Evolutionary conservation across 441 rosid species (phyloP), one percentile per base, ranked within the genome.

Genomic region (Kokia cookei): DNA sequence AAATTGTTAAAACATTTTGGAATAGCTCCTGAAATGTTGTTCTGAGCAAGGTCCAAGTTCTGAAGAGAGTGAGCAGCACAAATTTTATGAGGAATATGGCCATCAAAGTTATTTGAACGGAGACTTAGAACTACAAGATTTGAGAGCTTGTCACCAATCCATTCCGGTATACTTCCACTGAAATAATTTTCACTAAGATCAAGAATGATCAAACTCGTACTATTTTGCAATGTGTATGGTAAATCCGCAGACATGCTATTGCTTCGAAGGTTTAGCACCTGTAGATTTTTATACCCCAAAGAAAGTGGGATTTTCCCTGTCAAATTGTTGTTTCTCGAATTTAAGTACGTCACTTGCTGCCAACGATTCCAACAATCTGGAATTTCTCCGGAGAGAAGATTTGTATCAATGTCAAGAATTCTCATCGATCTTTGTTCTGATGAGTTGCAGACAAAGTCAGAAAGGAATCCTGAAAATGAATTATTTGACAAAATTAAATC

Each of bases 391-490:
- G 8, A 42, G 17, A 65, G n/a, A 42, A 40, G 32, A 17, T 65
- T 42, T 40, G 29, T 64, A 24, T 2, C 32, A 11, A 71, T 12
- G 9, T 70, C 22, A 1, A 79, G 64, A 26, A 19, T 5, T 5
- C 0, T 2, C 35, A 58, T 57, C 3, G 0, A 3, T 32, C 42
- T 4, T 3, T 4, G 10, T 0, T 1, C 3, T 14, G 40, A 67
- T 11, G 60, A 32, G 51, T 27, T 12, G 40, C 61, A 60, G 32
- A 75, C 4, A 65, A 74, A n/a, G 2, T 51, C 7, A n/a, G 27
- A 35, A 29, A 78, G 37, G 4, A 72, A 64, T 29, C 78, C 72
- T 7, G 68, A 78, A 17, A 78, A 62, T n/a, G 5, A 48, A 17
- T 78, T 78, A 5, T 42, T 54, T 5, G 81, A 74, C 42, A 78